These are phyloP conservation scores for Aphanomyces astaci DNA, from an alignment of 352 stramenopile species.

Conservation along the genomic window DNA sequence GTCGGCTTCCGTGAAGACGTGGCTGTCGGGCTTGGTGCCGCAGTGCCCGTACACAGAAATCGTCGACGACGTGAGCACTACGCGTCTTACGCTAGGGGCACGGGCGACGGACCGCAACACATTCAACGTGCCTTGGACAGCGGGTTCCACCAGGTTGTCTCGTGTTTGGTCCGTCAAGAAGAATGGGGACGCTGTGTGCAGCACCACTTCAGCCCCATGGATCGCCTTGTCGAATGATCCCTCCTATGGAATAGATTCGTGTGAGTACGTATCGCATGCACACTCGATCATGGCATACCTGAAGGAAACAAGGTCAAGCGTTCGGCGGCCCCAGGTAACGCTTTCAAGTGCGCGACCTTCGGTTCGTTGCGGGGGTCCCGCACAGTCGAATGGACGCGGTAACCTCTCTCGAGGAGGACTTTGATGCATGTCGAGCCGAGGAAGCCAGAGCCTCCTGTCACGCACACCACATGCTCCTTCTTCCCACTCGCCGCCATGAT, in stretches of 20 bases:
- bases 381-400: slow-evolving; percentile 22
- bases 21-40: slow-evolving; percentile 2
- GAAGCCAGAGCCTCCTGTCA: slow-evolving; percentile 25
- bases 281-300: no score
- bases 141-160: slow-evolving; percentile 17
- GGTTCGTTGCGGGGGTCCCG: background rate
- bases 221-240: slow-evolving; percentile 29
- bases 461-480: slow-evolving; percentile 12
- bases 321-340: slow-evolving; percentile 12
- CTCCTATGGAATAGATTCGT: background rate
- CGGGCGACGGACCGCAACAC: slow-evolving; percentile 25
- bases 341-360: slow-evolving; percentile 23
- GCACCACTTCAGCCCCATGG: slow-evolving; percentile 24
- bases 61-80: slow-evolving; percentile 29
- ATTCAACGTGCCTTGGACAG: slow-evolving; percentile 27
- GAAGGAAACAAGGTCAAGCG: slow-evolving; percentile 31
- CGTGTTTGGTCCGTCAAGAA: slow-evolving; percentile 25
- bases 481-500: background rate
- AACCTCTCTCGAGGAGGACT: slow-evolving; percentile 22
- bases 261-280: no score
- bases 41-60: slow-evolving; percentile 24
- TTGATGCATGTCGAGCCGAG: slow-evolving; percentile 21
- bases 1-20: slow-evolving; percentile 28
- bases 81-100: slow-evolving; percentile 23
- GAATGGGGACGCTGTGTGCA: slow-evolving; percentile 34